Base-by-base conservation (phyloP, 2,329 filamentous ascomycete genomes). In the Clonostachys solani region DNA sequence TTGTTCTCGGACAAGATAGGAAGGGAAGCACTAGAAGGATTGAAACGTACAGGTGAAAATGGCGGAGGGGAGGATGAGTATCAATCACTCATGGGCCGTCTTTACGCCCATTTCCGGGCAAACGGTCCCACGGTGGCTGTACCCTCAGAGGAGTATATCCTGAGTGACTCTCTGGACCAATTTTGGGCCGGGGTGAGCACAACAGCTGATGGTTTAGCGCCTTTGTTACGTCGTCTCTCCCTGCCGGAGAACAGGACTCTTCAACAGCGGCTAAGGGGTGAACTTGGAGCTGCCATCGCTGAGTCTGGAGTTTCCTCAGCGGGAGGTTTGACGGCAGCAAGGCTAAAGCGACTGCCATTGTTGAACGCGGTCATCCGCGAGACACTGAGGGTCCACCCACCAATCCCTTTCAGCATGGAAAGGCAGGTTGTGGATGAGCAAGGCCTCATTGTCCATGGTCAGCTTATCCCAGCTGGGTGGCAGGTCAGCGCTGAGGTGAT, bases 351-450 rank as follows among this genome's bases (percentile, higher is more conserved):
- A 40, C 65, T 82, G 29, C 66, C 69, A 1, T 80, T 77, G 56
- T 77, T 75, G 4, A 62, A 60, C 6, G 76, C 75, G 33, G 67
- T 78, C 10, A 67, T 79, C 50, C 76, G 76, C 49, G 79, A 82
- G 59, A 67, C 69, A 1, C 62, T 82, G 4, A 68, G 78, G 4
- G 55, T 81, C 33, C 77, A 71, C 52, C 73, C 77, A 0, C 71
- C 77, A 3, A 73, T 57, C 63, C 36, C 44, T 5, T 46, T 45
- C 19, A 45, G 18, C 36, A 40, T 45, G 17, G 44, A 45, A 16
- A 17, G 44, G 16, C 7, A 18, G 34, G 18, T 29, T 17, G 40
- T 12, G 13, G 17, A 45, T 13, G 35, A 38, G 13, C 15, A 15
- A 17, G 15, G 15, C 36, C 15, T 38, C 12, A 38, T n/a, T 18